Evolutionary conservation across 2,329 filamentous ascomycete genomes (phyloP), one percentile per base, ranked within the genome.

Genomic region (Trichocomaceae sp.): DNA sequence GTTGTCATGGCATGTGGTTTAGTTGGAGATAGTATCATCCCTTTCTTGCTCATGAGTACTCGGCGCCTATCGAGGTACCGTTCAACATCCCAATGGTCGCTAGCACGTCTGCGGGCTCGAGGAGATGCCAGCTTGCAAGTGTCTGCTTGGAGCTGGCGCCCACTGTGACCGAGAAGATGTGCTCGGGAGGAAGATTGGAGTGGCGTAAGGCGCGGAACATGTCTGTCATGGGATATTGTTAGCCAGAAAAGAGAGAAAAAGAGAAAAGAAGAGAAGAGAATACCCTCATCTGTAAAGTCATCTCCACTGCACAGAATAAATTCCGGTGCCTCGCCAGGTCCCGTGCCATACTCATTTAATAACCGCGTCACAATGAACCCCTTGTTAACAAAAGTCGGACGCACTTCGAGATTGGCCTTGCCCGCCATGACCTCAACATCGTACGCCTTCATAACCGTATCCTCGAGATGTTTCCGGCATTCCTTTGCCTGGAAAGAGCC

Each of bases 351-450:
- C 47, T 84, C 84, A 20, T 82, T 76, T 37, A 97, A 84, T 17
- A 99, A 79, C 5, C 86, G 84, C 74, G 90, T 91, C 15, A 86
- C 88, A 60, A 97, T 97, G 72, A 95, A 90, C 29, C 93, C 93
- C 77, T 99, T 99, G 79, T 97, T 97, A 75, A 99, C 90, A 66
- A 95, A 96, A 0, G 86, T 91, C 26, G 92, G 92, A n/a, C 93
- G 86, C 31, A 97, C 92, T 72, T 99, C 93, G 23, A 99, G 79
- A 68, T 97, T 97, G 58, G 92, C 92, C 75, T 97, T 99, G 63
- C 93, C 93, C 0, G 85, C 83, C 90, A 97, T 97, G 57, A 99
- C 90, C 65, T 97, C 92, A 3, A 97, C 88, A 47, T 96, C 90
- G 82, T 86, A 96, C 60, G 83, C 83, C 66, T 84, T 86, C 50